phyloP scores from a whole-genome alignment of 192 early-diverging fungal genomes.

The Entomortierella chlamydospora region DNA sequence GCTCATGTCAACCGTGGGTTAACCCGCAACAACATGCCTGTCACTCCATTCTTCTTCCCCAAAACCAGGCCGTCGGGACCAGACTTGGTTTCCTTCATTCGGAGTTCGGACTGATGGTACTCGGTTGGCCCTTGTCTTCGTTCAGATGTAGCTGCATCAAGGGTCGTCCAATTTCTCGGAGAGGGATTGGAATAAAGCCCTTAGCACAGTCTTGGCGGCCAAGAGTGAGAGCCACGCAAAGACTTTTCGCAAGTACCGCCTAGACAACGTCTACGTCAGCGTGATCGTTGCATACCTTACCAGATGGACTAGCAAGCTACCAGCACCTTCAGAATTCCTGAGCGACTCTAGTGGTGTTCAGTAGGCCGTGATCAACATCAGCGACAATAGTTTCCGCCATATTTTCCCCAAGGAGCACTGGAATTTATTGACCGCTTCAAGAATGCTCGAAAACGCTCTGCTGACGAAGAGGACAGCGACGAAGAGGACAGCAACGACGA shows the following conservation, averaged over 20 bases:
- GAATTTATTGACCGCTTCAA: conserved; percentile 17
- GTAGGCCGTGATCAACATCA: conserved; percentile 14
- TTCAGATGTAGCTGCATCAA: too few relatives aligned
- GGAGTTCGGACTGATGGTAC: too few relatives aligned
- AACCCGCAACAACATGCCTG: too few relatives aligned
- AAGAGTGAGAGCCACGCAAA: conserved; percentile 12
- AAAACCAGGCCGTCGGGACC: too few relatives aligned
- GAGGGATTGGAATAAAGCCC: conserved; percentile 12
- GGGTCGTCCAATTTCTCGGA: too few relatives aligned
- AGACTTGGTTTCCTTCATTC: too few relatives aligned
- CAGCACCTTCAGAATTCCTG: neutral
- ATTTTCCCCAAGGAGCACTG: conserved; percentile 12
- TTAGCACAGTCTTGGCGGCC: conserved; percentile 14
- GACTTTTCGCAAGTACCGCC: conserved; percentile 20
- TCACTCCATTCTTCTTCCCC: too few relatives aligned
- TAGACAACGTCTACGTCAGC: conserved; percentile 14
- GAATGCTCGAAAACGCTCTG: conserved; percentile 19
- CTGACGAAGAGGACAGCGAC: conserved; percentile 16
- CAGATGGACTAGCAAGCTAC: too few relatives aligned
- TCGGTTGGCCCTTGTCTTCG: too few relatives aligned
- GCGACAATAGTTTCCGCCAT: conserved; percentile 9
- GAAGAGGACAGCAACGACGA: conserved; percentile 15
- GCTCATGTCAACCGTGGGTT: too few relatives aligned
- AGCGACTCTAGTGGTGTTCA: neutral
- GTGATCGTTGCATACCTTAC: conserved; percentile 18